Evolutionary conservation across 2,329 filamentous ascomycete species (phyloP).

Genomic region (Ilyonectria sp.): DNA sequence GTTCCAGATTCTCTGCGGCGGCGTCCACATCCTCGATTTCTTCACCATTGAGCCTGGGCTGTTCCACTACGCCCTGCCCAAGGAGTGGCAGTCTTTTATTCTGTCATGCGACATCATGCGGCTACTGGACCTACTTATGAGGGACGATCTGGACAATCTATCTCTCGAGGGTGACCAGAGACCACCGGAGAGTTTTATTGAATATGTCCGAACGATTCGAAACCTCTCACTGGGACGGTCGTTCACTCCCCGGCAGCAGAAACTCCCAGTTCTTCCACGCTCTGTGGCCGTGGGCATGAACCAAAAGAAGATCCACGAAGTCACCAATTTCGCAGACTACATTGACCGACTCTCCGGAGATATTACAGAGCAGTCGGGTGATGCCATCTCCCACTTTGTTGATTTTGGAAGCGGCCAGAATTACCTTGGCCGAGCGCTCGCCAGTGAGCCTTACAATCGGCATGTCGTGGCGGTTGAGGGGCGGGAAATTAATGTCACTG

Average conservation of each 20-base stretch:
- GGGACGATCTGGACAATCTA: conserved; percentile 75
- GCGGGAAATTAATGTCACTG: conserved; percentile 86
- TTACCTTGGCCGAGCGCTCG: conserved; percentile 90
- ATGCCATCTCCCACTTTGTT: conserved; percentile 85
- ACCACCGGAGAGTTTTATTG: conserved; percentile 72
- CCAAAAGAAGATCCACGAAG: conserved; percentile 95
- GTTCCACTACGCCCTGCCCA: conserved; percentile 82
- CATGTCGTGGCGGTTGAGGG: conserved; percentile 94
- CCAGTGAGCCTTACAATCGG: conserved; percentile 87
- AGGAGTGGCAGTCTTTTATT: conserved; percentile 88
- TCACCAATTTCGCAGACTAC: conserved; percentile 90
- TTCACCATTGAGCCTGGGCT: conserved; percentile 88
- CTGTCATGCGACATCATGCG: conserved; percentile 78
- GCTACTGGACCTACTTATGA: conserved; percentile 85
- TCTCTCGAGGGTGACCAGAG: conserved; percentile 44
- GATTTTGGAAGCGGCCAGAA: conserved; percentile 98
- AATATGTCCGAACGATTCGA: conserved; percentile 81
- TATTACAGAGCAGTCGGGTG: conserved; percentile 70
- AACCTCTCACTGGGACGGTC: conserved; percentile 77
- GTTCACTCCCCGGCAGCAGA: conserved; percentile 63
- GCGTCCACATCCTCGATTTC: conserved; percentile 98
- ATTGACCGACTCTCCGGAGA: conserved; percentile 74
- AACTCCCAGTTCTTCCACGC: conserved; percentile 73
- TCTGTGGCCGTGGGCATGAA: conserved; percentile 93
- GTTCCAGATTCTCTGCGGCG: conserved; percentile 92